Evolutionary conservation across 768 basidiomycete species (phyloP).

Genomic region (Vishniacozyma victoriae): DNA sequence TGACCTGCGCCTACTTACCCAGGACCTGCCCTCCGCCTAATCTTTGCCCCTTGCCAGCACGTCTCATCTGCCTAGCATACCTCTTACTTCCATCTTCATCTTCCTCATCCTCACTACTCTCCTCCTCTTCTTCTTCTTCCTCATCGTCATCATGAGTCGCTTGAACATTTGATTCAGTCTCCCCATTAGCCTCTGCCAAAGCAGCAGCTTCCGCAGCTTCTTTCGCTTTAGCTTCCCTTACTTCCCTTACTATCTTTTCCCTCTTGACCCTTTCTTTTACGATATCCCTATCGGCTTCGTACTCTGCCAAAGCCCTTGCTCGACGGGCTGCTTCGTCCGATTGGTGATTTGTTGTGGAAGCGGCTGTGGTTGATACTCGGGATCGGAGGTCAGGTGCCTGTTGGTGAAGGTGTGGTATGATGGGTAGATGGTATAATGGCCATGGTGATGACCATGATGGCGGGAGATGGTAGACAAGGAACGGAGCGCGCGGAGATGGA

Average conservation of each 20-base stretch:
- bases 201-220: constrained; percentile 7
- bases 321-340: constrained; percentile 25
- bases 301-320: constrained; percentile 22
- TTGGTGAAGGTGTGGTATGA: not conserved
- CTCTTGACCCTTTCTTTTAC: constrained; percentile 25
- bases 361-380: constrained; percentile 7
- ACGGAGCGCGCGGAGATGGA: not conserved
- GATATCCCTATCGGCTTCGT: constrained; percentile 31
- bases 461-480: not conserved
- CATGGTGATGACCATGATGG: not conserved
- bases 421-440: not conserved
- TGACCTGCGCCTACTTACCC: too few species aligned
- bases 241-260: constrained; percentile 20
- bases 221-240: constrained; percentile 12
- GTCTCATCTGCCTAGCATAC: too few species aligned
- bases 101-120: constrained; percentile 10
- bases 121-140: constrained; percentile 7
- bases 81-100: too few species aligned
- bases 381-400: constrained; percentile 18
- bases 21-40: too few species aligned
- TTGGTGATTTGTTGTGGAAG: constrained; percentile 6
- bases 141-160: not conserved
- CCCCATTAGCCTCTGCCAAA: constrained; percentile 5
- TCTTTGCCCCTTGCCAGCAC: too few species aligned
- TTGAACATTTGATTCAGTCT: not conserved